A percentile compares a stretch with the other conserved stretches of the same genome.
phyloP scores from a whole-genome alignment of 1,284 basidiomycete species.

The Hemileia vastatrix region DNA sequence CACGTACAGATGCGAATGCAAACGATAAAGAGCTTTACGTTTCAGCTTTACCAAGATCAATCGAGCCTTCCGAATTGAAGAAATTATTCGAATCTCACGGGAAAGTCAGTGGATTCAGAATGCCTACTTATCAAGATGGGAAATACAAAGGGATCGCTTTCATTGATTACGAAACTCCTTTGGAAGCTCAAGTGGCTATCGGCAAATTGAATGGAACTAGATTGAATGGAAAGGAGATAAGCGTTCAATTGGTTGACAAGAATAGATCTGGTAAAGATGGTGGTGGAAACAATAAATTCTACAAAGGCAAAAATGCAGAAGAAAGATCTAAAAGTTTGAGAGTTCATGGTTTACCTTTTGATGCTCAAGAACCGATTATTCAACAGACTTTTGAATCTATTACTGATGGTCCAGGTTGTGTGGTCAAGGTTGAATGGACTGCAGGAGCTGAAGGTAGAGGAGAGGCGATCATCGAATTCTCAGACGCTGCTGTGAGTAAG shows the following conservation, averaged over 20 bases:
- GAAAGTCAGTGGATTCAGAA: slow-evolving; percentile 28
- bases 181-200: slow-evolving; percentile 39
- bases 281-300: neutral
- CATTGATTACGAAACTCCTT: slow-evolving; percentile 29
- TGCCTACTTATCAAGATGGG: slow-evolving; percentile 31
- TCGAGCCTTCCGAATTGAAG: slow-evolving; percentile 29
- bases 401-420: slow-evolving; percentile 28
- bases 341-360: slow-evolving; percentile 31
- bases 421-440: slow-evolving; percentile 33
- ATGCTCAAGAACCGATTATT: slow-evolving; percentile 41
- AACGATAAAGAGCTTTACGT: slow-evolving; percentile 37
- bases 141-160: slow-evolving; percentile 36
- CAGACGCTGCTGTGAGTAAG: slow-evolving; percentile 24
- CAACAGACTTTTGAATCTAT: slow-evolving; percentile 37
- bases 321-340: slow-evolving; percentile 28
- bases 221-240: slow-evolving; percentile 33
- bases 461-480: slow-evolving; percentile 32
- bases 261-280: slow-evolving; percentile 2
- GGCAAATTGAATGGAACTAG: slow-evolving; percentile 33
- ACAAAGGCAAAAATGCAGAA: neutral
- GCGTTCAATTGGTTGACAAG: slow-evolving; percentile 30
- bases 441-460: slow-evolving; percentile 24
- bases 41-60: slow-evolving; percentile 31
- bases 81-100: slow-evolving; percentile 31
- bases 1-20: slow-evolving; percentile 34